Base-by-base conservation (phyloP, 1,284 basidiomycete genomes). In the Ceratobasidium theobromae region DNA sequence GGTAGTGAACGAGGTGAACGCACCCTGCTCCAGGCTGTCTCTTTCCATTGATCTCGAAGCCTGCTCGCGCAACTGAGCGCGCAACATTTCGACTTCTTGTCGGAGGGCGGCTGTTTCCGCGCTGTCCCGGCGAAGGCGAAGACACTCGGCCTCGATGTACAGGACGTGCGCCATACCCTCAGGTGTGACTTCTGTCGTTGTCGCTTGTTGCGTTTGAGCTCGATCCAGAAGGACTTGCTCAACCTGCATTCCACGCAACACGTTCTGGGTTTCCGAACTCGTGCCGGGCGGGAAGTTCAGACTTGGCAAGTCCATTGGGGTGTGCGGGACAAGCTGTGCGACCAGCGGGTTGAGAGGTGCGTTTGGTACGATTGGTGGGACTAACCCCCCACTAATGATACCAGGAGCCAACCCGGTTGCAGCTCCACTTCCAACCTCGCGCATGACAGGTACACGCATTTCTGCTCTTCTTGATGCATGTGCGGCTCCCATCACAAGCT, bases 371-470 rank as follows among this genome's bases (percentile, higher is more conserved):
- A 62, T 45, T 21, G 55, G 55, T 12, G 57, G 57, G 12, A 62
- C 57, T 3, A 62, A 23, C 46, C 57, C 54, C 35, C 35, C 35
- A 8, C 8, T 6, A 38, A 38, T 16, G 35, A 38, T 8, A 6
- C 35, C 35, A 6, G 35, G 35, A 46, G 25, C 40, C 18, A 32
- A 28, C 33, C 53, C n/a, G n/a, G n/a, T n/a, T n/a, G n/a, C n/a
- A n/a, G n/a, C 53, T 1, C 14, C 30, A n/a, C 12, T 18, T 14
- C 57, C 57, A 33, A 51, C 57, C 33, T 62, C 57, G n/a, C 57
- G 57, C 57, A 62, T 62, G 18, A 62, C 46, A 8, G 57, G 57
- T 27, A 62, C 25, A 21, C 57, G 45, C 57, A 62, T 62, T 14
- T 32, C 46, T 11, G 45, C 57, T n/a, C 57, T 49, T 21, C 30